Evolutionary conservation across 345 rosid genomes (phyloP).

Genomic region (Laguncularia racemosa): DNA sequence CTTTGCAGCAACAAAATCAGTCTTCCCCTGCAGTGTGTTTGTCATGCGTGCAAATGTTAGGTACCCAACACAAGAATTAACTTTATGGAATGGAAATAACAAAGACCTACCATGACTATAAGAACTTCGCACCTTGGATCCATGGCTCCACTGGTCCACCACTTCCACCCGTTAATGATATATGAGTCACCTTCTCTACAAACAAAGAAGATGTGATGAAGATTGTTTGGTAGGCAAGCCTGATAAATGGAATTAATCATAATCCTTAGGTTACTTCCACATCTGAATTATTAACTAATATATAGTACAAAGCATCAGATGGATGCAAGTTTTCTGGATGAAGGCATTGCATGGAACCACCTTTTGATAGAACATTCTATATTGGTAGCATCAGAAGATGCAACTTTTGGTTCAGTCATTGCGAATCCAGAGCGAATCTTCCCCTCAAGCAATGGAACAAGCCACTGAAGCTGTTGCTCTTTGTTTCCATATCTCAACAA

Average conservation of each 20-base stretch:
- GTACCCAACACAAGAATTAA: too few species aligned
- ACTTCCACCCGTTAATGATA: constrained; percentile 80
- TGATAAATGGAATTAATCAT: too few species aligned
- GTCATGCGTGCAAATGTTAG: too few species aligned
- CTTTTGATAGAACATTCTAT: constrained; percentile 90
- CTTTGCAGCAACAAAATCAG: constrained; percentile 65
- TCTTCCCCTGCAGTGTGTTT: constrained; percentile 64
- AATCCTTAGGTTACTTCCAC: too few species aligned
- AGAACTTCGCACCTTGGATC: constrained; percentile 96
- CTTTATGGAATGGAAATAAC: neutral
- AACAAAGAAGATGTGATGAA: constrained; percentile 5
- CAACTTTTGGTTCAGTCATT: constrained; percentile 98
- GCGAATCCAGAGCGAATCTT: constrained; percentile 96
- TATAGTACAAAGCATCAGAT: neutral
- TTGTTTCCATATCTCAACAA: constrained; percentile 82
- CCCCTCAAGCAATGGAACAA: constrained; percentile 87
- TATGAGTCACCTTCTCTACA: constrained; percentile 77
- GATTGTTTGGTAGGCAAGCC: constrained; percentile 3
- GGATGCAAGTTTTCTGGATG: neutral
- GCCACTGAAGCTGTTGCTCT: constrained; percentile 85
- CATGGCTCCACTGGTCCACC: constrained; percentile 99
- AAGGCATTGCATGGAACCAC: constrained; percentile 18
- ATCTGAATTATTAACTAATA: neutral
- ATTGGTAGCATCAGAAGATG: constrained; percentile 98
- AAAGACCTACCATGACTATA: constrained; percentile 84